phyloP scores from a whole-genome alignment of 2,329 filamentous ascomycete species.

The Colletotrichum chrysophilum region DNA sequence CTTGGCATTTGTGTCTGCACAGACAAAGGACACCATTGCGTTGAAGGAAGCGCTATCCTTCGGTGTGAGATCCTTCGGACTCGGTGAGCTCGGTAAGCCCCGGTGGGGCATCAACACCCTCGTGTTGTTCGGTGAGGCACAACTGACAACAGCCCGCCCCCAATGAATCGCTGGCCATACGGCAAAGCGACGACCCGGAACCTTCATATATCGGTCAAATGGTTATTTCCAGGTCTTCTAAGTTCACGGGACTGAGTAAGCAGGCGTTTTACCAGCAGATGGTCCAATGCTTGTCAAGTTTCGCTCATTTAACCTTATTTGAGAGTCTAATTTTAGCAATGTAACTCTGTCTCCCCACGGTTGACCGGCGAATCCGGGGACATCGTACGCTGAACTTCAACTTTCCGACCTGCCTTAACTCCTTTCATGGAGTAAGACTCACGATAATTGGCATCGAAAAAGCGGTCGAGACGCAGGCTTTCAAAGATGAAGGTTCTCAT shows the following conservation, averaged over 20 bases:
- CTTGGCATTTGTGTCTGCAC: background rate
- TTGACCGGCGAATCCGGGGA: background rate
- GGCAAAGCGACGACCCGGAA: background rate
- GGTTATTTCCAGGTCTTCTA: background rate
- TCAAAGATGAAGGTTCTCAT: conserved; percentile 13
- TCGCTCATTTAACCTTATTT: background rate
- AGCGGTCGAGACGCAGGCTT: rapidly evolving
- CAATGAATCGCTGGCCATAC: background rate
- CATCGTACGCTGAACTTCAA: background rate
- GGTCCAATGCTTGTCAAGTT: background rate
- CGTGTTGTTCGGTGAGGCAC: background rate
- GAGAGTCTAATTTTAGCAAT: background rate
- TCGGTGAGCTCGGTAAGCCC: background rate
- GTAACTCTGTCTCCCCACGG: background rate
- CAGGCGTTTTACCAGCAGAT: background rate
- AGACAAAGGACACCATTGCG: background rate
- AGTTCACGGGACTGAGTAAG: background rate
- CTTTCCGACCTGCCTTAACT: background rate
- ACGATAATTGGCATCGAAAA: rapidly evolving
- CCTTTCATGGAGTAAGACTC: background rate
- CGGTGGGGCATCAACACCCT: background rate
- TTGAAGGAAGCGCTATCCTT: rapidly evolving
- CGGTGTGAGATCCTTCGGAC: background rate
- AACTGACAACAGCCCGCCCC: background rate
- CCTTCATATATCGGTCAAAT: background rate